Percentiles rank a stretch among this genome's conserved stretches.
Evolutionary conservation across 306 rosid genomes (phyloP).

Genomic region (Styphnolobium japonicum): DNA sequence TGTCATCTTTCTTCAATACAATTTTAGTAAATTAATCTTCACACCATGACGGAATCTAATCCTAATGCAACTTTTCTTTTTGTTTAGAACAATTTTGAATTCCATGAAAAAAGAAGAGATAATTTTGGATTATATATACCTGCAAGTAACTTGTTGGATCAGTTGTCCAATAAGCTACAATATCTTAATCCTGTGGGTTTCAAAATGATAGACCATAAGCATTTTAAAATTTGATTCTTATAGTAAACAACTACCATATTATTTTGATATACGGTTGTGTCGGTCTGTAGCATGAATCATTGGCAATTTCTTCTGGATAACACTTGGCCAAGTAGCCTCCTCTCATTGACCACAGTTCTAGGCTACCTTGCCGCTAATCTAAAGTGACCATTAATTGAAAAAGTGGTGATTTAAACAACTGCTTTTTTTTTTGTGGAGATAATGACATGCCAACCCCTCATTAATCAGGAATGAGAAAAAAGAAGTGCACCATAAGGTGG

Average conservation of each 20-base stretch:
- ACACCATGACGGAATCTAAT: slow-evolving; percentile 11
- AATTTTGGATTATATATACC: neutral
- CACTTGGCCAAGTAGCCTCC: slow-evolving; percentile 1
- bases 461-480: neutral
- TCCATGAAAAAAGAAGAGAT: neutral
- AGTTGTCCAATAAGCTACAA: neutral
- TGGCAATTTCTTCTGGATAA: slow-evolving; percentile 6
- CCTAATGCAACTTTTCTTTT: neutral
- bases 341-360: neutral
- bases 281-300: neutral
- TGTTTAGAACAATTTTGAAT: neutral
- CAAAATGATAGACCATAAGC: neutral
- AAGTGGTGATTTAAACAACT: neutral
- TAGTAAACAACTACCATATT: neutral
- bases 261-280: neutral
- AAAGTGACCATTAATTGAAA: neutral
- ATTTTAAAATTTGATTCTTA: neutral
- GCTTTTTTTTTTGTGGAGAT: neutral
- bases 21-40: neutral
- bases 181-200: neutral
- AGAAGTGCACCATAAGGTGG: neutral
- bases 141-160: slow-evolving; percentile 3
- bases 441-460: slow-evolving; percentile 26
- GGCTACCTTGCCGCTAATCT: neutral
- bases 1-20: neutral